Evolutionary conservation across 1,284 basidiomycete genomes (phyloP), one percentile per base, ranked within the genome.

Genomic region (Sporisorium iseilematis-ciliati): DNA sequence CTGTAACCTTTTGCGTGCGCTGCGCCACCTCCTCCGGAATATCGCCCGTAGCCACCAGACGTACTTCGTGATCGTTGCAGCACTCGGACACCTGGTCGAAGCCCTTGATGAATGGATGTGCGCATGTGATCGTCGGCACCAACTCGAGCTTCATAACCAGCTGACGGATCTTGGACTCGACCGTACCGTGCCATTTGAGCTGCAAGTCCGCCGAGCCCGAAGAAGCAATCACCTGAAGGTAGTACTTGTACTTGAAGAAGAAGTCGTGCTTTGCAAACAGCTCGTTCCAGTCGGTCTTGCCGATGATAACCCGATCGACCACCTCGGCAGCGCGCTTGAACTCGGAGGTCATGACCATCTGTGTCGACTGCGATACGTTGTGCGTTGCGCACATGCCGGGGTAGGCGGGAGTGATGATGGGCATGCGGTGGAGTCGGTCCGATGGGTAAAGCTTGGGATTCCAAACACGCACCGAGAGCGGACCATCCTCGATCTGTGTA

Each of bases 301-400:
- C 92, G 43, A 93, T 89, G 58, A 96, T 91, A 56, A 99, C 93
- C 82, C 91, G 92, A 86, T 97, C 94, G 38, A 97, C 94, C 70
- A 97, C 93, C 69, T 94, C 93, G 75, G 94, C 91, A 45, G 93
- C 95, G 88, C 93, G 90, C 87, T 94, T 92, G 86, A 98, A 96
- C 84, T 99, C 97, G 80, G 93, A 92, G 2, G 93, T 96, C 89
- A 98, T 95, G 75, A 99, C 93, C 88, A 92, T 92, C 87, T 97
- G 94, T 2, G 96, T 99, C 14, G 95, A 97, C 43, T 91, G 90
- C 45, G 94, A 95, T 65, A 99, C 95, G 82, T 99, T 99, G 87
- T 99, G 97, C 16, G 97, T 99, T 35, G 96, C 91, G 86, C 96
- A 99, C 96, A 99, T 99, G n/a, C 95, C 93, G 42, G 97, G 97